Base-by-base conservation (phyloP, 2,329 filamentous ascomycete species). In the Lachnellula hyalina region DNA sequence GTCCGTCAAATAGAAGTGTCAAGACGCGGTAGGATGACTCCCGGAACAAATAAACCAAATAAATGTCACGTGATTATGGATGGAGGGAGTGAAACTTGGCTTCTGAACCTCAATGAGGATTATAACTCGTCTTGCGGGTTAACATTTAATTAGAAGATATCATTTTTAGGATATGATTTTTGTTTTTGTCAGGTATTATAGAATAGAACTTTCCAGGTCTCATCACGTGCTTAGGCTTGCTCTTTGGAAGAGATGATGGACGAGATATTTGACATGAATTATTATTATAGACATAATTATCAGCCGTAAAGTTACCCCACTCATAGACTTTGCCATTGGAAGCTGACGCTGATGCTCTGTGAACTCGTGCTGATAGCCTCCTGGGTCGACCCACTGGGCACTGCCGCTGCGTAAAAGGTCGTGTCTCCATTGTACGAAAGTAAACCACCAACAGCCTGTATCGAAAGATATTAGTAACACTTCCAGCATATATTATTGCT, bases 311-410 rank as follows among this genome's bases (percentile, higher is more conserved):
- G 2, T 11, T 32, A 11, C 8, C 9, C 28, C 9, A 2, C 2
- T 56, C 44, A 65, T 23, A 54, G 23, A 34, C 58, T 64, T 51
- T 61, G 51, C 69, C 69, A 71, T 9, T 59, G 46, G 51, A 71
- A 69, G 2, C 55, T 64, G n/a, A 71, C 65, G 32, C 59, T 60
- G 3, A 67, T 63, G 32, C 57, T 58, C 12, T 66, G 59, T 25
- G 55, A 60, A 47, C 41, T 53, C 14, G 68, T 70, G 38, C 57
- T 67, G 2, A 72, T 61, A 4, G 62, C 62, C 19, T 63, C 57
- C 54, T 72, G 70, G 8, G 61, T 67, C 7, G 51, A 55, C 15
- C 69, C 70, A 41, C 54, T 62, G 38, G 70, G 70, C 35, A 69
- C 52, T 12, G 62, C 63, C 15, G 67, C 61, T 12, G 69, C 67